Evolutionary conservation across 2,329 filamentous ascomycete genomes (phyloP).

Genomic region (Colletotrichum orbiculare): DNA sequence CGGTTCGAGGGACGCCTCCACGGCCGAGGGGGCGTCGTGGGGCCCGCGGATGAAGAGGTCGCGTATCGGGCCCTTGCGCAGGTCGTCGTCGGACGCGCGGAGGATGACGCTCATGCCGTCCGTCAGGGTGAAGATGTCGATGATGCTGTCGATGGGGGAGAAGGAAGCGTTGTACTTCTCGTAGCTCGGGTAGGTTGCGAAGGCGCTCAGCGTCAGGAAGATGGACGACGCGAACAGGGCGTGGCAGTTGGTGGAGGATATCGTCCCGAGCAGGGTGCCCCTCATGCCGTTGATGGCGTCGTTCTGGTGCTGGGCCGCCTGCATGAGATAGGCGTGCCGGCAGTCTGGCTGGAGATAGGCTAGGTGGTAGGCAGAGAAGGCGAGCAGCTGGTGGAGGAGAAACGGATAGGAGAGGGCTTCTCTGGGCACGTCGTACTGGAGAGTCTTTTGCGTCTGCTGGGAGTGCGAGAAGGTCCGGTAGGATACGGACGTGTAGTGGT

Average conservation of each 20-base stretch:
- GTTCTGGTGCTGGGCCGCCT: conserved; percentile 48
- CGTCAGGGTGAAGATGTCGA: conserved; percentile 47
- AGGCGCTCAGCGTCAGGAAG: conserved; percentile 47
- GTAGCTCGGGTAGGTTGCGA: conserved; percentile 42
- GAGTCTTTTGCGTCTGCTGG: conserved; percentile 39
- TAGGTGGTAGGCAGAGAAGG: conserved; percentile 46
- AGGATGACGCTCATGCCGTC: conserved; percentile 47
- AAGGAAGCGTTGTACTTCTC: conserved; percentile 33
- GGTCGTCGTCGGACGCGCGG: conserved; percentile 39
- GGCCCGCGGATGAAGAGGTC: conserved; percentile 37
- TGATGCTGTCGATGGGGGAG: conserved; percentile 45
- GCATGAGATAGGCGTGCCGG: conserved; percentile 41
- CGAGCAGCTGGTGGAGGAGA: conserved; percentile 47
- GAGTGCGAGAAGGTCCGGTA: conserved; percentile 42
- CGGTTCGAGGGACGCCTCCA: conserved; percentile 24
- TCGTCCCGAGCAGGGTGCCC: conserved; percentile 38
- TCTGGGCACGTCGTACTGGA: conserved; percentile 42
- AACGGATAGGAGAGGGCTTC: conserved; percentile 44
- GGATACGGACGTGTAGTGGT: conserved; percentile 48
- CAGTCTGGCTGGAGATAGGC: conserved; percentile 43
- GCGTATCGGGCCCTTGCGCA: conserved; percentile 40
- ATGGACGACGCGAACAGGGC: conserved; percentile 48
- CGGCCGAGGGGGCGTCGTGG: conserved; percentile 13
- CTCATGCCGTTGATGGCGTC: conserved; percentile 47
- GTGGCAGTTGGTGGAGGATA: conserved; percentile 45